Base-by-base conservation (phyloP, 176 grass and related monocot species). In the Neostapfia colusana region DNA sequence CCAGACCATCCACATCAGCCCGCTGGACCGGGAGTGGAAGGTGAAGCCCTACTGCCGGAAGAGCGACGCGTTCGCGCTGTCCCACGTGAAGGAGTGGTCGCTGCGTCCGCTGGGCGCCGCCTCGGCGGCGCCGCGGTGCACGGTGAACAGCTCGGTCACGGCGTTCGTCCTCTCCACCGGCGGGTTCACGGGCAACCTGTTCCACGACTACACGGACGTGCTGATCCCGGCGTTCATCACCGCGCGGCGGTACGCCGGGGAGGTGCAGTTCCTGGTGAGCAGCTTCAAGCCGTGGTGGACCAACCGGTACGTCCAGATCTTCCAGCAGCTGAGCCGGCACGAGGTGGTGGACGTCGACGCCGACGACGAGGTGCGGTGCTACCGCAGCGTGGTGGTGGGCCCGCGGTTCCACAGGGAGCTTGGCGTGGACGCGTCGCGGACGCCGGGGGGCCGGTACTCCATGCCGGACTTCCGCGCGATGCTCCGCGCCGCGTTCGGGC, bases 141-240 rank as follows among this genome's bases (percentile, higher is more conserved):
- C 90, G 67, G 35, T 61, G 11, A 86, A 87, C 87, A 80, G 70
- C 53, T 65, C 74, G 11, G 90, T 74, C 10, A 88, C 90, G 3
- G 87, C 87, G 7, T 83, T 93, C 76, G 80, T 93, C 67, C 53
- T 93, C 20, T 93, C 90, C 1, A 77, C 81, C 0, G 86, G 87
- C 46, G 90, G 93, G 53, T 96, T 90, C 87, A 92, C 87, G 8
- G 93, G 93, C 1, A 96, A 96, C 82, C 85, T 78, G 26, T 96
- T 96, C 87, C 89, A 96, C 67, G 92, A 95, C 86, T 95, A 92
- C 81, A 95, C 89, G 35, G 92, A 95, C 72, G 92, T 95, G 58
- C 75, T 95, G 0, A 85, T 95, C 65, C 92, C 92, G n/a, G 77
- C 90, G n/a, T 95, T 95, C 87, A 85, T 89, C 63, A 89, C 83